phyloP scores from a whole-genome alignment of 257 asterid genomes.

The Cinchona pubescens region DNA sequence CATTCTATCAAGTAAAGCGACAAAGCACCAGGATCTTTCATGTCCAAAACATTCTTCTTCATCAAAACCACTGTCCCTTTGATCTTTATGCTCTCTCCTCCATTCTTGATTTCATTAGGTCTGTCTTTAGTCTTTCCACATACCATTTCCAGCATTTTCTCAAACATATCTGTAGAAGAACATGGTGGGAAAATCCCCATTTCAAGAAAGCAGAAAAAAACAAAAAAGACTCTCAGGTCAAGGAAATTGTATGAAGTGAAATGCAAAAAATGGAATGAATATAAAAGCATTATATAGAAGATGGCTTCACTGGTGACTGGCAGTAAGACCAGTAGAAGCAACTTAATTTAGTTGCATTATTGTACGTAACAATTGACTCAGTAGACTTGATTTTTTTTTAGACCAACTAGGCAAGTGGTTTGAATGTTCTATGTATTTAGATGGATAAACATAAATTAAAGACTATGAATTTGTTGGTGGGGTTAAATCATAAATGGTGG shows the following conservation, averaged over 20 bases:
- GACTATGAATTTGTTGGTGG: not conserved
- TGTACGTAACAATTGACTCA: not conserved
- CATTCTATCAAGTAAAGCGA: constrained; percentile 53
- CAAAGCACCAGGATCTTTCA: constrained; percentile 42
- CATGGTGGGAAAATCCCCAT: constrained; percentile 14
- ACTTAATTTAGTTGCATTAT: not conserved
- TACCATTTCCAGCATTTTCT: constrained; percentile 32
- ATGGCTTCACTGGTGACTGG: constrained; percentile 1
- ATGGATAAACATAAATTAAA: not conserved
- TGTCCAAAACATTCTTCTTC: constrained; percentile 65
- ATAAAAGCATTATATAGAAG: not conserved
- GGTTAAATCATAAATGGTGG: not conserved
- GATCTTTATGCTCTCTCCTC: constrained; percentile 32
- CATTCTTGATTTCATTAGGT: constrained; percentile 7
- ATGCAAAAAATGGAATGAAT: not conserved
- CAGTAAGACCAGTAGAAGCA: too few relatives aligned
- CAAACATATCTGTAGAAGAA: constrained; percentile 37
- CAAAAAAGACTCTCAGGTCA: not conserved
- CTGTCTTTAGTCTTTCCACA: constrained; percentile 43
- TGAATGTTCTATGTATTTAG: not conserved
- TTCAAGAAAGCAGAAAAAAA: not conserved
- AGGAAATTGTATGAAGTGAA: not conserved
- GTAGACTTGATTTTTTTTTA: not conserved
- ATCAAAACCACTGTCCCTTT: constrained; percentile 55
- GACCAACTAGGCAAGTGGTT: not conserved